Conservation (phyloP, 139 green algal species). For the Chlamydomonas schloesseri region DNA sequence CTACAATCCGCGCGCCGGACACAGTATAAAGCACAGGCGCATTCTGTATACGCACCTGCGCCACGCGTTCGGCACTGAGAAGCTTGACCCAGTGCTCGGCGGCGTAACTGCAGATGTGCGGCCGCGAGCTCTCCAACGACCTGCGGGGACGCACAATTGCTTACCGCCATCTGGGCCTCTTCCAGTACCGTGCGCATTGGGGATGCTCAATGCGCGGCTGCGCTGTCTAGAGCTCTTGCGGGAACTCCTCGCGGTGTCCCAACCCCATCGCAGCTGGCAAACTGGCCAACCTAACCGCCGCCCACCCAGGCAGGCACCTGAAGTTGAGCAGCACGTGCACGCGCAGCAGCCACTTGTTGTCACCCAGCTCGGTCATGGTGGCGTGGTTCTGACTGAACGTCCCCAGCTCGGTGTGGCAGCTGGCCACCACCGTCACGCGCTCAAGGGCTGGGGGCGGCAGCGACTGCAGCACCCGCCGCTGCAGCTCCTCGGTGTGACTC, state of each 20-base stretch:
- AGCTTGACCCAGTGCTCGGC: not conserved
- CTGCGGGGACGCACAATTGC: too few species aligned
- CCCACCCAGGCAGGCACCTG: too few species aligned
- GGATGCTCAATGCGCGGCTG: too few species aligned
- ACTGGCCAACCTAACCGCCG: too few species aligned
- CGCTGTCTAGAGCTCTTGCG: too few species aligned
- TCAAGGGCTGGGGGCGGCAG: not conserved
- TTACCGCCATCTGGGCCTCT: too few species aligned
- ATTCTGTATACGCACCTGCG: not conserved
- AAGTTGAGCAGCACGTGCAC: slow-evolving; percentile 23
- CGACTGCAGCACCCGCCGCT: not conserved
- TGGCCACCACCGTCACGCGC: slow-evolving; percentile 16
- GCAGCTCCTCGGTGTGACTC: not conserved
- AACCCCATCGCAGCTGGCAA: too few species aligned
- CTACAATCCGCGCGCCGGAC: too few species aligned
- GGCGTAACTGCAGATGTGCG: not conserved
- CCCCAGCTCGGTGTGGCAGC: not conserved
- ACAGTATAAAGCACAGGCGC: too few species aligned
- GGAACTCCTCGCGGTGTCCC: too few species aligned
- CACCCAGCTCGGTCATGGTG: not conserved
- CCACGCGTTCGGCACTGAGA: not conserved
- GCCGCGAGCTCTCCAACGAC: not conserved
- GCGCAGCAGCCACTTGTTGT: not conserved
- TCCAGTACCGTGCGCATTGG: too few species aligned
- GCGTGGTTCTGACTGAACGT: slow-evolving; percentile 7